These are phyloP conservation scores for Imleria badia DNA, from an alignment of 768 basidiomycete genomes.

Conservation along the genomic window DNA sequence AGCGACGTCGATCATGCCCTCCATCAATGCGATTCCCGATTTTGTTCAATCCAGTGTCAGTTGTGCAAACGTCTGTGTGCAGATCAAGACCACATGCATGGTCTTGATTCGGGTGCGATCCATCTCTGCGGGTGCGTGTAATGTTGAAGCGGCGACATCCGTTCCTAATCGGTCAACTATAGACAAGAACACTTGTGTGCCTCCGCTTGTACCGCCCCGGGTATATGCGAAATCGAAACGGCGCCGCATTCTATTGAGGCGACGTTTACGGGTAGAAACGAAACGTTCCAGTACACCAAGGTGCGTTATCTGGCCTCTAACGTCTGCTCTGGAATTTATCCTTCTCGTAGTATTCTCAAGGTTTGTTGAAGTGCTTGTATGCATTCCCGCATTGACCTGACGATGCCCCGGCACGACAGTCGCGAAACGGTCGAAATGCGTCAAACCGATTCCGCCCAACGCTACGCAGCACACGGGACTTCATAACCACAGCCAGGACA, in stretches of 20 bases:
- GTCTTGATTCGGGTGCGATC: conserved; percentile 35
- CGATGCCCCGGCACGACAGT: conserved; percentile 28
- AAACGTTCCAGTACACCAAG: conserved; percentile 66
- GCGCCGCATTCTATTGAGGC: conserved; percentile 59
- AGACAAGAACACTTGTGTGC: conserved; percentile 55
- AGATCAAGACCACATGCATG: conserved; percentile 51
- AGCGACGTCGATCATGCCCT: conserved; percentile 46
- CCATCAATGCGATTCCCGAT: conserved; percentile 51
- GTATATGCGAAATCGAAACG: conserved; percentile 60
- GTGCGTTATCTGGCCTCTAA: conserved; percentile 28
- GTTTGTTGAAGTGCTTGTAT: conserved; percentile 24
- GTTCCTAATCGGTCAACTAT: neutral
- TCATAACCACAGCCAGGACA: conserved; percentile 49
- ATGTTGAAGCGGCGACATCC: neutral
- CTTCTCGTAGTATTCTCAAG: conserved; percentile 49
- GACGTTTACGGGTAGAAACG: conserved; percentile 58
- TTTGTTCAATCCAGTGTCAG: conserved; percentile 54
- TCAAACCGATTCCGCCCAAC: conserved; percentile 45
- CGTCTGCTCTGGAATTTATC: neutral
- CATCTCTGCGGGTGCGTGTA: conserved; percentile 58
- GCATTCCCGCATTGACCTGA: neutral
- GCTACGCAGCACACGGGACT: conserved; percentile 42
- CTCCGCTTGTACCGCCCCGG: conserved; percentile 41
- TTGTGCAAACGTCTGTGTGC: conserved; percentile 57
- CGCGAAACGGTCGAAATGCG: conserved; percentile 50